Base-by-base conservation (phyloP, 352 stramenopile species). In the Phytophthora macrochlamydospora region DNA sequence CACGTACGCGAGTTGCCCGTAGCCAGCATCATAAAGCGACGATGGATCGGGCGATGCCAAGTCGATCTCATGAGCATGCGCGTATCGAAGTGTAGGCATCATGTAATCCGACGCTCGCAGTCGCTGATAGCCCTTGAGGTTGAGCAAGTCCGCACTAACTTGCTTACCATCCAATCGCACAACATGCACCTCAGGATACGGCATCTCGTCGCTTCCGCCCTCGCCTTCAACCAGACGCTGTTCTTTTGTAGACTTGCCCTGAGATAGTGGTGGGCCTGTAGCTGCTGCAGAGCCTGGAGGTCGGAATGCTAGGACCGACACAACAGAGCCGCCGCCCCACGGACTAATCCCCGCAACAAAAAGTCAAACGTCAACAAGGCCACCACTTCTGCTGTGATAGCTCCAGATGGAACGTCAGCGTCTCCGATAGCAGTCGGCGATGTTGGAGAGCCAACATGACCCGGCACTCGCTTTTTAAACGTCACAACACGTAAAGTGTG, bases 141-240 rank as follows among this genome's bases (percentile, higher is more conserved):
- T 87, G 14, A 95, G 43, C 28, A 93, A 81, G 57, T 93, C 87
- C 1, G 85, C 85, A 18, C 83, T 93, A n/a, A 98, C 82, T 59
- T 89, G 74, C 30, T 90, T 91, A 3, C 95, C 95, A 58, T 94
- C 69, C 1, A 97, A 57, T 30, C 96, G 90, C 2, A 96, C 93
- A 30, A 98, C 85, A 51, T 95, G 87, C 29, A 95, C 74, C 52
- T 95, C 87, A 35, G 87, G 87, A 53, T 90, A 92, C 12, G 87
- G 85, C 69, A 92, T 92, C 59, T 92, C 83, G 0, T 68, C 81
- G 0, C 69, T 76, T 31, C 92, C 83, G 0, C 83, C 87, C 77
- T 94, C 87, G 1, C 87, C 87, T 67, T 90, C 81, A 31, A 93
- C 74, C 6, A 73, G 62, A 4, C 73, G 73, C 42, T 81, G 67